Conservation (phyloP, 2,329 filamentous ascomycete genomes). For the Purpureocillium takamizusanense region DNA sequence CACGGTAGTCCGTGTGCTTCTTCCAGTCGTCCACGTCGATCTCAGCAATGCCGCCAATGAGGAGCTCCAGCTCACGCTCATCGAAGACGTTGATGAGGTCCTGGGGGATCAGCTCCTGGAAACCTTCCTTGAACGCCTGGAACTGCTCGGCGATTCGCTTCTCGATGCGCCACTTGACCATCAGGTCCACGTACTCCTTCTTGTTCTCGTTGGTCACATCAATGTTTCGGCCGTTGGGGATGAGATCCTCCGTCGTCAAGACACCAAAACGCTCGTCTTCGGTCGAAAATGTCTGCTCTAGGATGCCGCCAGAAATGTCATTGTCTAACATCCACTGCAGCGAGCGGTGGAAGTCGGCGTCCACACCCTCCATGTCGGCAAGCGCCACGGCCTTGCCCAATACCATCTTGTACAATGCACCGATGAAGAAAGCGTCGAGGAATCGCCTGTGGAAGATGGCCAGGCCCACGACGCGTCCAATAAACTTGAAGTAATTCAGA, state of each 20-base stretch:
- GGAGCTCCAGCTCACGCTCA: slow-evolving; percentile 88
- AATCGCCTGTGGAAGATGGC: slow-evolving; percentile 98
- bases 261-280: slow-evolving; percentile 97
- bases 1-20: slow-evolving; percentile 98
- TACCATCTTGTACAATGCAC: slow-evolving; percentile 99
- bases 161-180: slow-evolving; percentile 98
- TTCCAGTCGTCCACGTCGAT: slow-evolving; percentile 99
- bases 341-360: slow-evolving; percentile 94
- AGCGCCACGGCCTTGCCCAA: slow-evolving; percentile 84
- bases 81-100: slow-evolving; percentile 98
- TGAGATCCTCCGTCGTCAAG: slow-evolving; percentile 86
- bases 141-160: slow-evolving; percentile 98
- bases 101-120: slow-evolving; percentile 93
- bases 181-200: slow-evolving; percentile 95
- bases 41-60: slow-evolving; percentile 98
- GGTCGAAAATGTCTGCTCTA: slow-evolving; percentile 93
- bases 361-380: slow-evolving; percentile 97
- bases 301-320: slow-evolving; percentile 81
- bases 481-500: slow-evolving; percentile 99
- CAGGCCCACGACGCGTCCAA: slow-evolving; percentile 89
- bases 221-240: slow-evolving; percentile 81
- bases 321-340: slow-evolving; percentile 98
- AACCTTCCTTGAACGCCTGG: slow-evolving; percentile 93
- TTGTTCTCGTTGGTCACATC: slow-evolving; percentile 98
- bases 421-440: slow-evolving; percentile 97